A percentile compares a stretch with the other conserved stretches of the same genome.
Evolutionary conservation across 1,284 basidiomycete species (phyloP).

Genomic region (Ceratobasidium sp.): DNA sequence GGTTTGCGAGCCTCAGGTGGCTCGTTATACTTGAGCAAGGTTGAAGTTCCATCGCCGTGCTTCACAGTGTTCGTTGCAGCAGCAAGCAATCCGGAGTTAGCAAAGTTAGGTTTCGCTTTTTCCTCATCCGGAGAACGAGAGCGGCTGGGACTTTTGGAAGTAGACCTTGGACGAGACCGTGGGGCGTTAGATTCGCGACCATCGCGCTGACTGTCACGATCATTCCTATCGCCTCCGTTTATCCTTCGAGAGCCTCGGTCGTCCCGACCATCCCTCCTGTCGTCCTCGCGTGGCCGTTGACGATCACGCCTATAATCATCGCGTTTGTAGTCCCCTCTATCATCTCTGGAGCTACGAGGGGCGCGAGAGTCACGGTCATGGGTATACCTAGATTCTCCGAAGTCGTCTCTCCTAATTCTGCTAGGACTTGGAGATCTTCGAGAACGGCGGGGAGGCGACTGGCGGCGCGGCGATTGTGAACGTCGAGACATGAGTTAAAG

Average conservation of each 20-base stretch:
- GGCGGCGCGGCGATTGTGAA: conserved; percentile 30
- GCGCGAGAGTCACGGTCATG: conserved; percentile 20
- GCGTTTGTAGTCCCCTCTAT: neutral
- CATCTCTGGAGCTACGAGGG: neutral
- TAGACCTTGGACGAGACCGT: conserved; percentile 32
- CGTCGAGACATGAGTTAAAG: conserved; percentile 31
- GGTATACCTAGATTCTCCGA: too few species aligned
- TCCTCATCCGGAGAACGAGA: conserved; percentile 57
- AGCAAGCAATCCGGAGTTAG: conserved; percentile 87
- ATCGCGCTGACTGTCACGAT: conserved; percentile 38
- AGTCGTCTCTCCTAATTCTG: neutral
- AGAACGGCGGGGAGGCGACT: conserved; percentile 24
- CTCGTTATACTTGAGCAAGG: conserved; percentile 97
- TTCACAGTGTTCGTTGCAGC: conserved; percentile 93
- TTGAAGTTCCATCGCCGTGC: conserved; percentile 76
- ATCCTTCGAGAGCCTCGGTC: conserved; percentile 53
- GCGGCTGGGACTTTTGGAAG: conserved; percentile 46
- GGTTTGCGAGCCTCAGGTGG: conserved; percentile 98
- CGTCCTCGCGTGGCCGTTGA: conserved; percentile 49
- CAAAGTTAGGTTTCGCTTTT: conserved; percentile 88
- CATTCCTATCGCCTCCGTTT: conserved; percentile 10
- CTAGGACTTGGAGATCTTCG: conserved; percentile 24
- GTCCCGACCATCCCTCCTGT: conserved; percentile 56
- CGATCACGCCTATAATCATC: conserved; percentile 12
- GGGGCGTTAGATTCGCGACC: conserved; percentile 9